Evolutionary conservation across 2,329 filamentous ascomycete genomes (phyloP), one percentile per base, ranked within the genome.

Genomic region (Nectriaceae sp.): DNA sequence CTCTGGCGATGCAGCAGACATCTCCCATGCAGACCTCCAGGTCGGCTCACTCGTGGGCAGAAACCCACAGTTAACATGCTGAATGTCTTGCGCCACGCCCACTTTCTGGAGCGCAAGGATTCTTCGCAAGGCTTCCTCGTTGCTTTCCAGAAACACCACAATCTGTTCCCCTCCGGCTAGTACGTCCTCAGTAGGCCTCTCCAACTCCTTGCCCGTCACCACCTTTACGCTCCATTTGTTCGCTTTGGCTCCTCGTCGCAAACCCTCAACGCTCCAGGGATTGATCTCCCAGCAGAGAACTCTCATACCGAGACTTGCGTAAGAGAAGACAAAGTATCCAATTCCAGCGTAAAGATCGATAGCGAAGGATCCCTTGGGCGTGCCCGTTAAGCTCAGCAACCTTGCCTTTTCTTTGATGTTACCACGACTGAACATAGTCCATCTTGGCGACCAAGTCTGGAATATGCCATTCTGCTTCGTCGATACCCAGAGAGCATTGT

Each of bases 341-440:
- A 97, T 96, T 0, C 93, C 93, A 1, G 89, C 90, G 71, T 96
- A 97, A 50, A 97, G 73, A 67, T 97, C 93, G 1, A 95, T 80
- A 0, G 86, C 83, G 67, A 78, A 83, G 4, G 49, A 46, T 2
- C 60, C 56, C 8, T 66, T 65, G 15, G n/a, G 13, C 3, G 24
- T 29, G 40, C 46, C 4, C 29, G 49, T 71, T 56, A 84, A 84
- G 0, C 62, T 65, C 4, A 96, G 69, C 1, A 97, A 70, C 11
- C 93, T 77, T 1, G 88, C 84, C 66, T 97, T 97, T 70, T 97
- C 93, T 42, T 85, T 88, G 50, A 97, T 76, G 68, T 97, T 97
- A 3, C 93, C 92, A 2, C 91, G 82, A 53, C 87, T 91, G 67
- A 97, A 97, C 92, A 97, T 97, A 21, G 91, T 96, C 77, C 90